phyloP scores from a whole-genome alignment of 331 rosid species.

The Cydonia oblonga region DNA sequence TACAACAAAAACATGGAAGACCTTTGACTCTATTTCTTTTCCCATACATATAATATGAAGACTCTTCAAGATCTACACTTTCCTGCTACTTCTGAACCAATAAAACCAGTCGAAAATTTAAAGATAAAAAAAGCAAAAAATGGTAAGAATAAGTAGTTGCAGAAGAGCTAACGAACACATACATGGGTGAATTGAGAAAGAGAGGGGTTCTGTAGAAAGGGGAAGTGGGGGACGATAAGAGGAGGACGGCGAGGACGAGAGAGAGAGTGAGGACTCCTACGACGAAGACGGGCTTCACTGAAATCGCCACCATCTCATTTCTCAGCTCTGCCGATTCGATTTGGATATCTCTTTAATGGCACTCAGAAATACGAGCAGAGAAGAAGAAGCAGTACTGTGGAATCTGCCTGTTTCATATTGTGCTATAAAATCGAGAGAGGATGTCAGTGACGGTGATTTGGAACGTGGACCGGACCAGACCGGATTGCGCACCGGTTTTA shows the following conservation, averaged over 20 bases:
- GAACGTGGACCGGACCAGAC: background rate
- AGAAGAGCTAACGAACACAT: conserved; percentile 16
- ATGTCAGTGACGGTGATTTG: background rate
- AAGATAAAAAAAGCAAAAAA: background rate
- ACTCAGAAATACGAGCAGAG: background rate
- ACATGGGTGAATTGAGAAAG: conserved; percentile 29
- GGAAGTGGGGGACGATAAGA: conserved; percentile 40
- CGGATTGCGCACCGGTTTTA: background rate
- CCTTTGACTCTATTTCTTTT: background rate
- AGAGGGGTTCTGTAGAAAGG: conserved; percentile 18
- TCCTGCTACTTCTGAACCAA: background rate
- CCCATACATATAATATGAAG: too few relatives aligned
- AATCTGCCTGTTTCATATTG: background rate
- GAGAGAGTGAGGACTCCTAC: conserved; percentile 32
- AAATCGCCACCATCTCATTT: conserved; percentile 45
- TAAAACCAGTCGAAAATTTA: background rate
- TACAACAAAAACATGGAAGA: background rate
- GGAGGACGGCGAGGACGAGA: conserved; percentile 26
- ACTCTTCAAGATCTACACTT: background rate
- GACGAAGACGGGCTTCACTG: conserved; percentile 54
- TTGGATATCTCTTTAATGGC: background rate
- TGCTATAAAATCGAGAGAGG: background rate
- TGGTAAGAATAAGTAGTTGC: background rate
- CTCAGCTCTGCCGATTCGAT: conserved; percentile 7
- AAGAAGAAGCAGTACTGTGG: background rate